A percentile compares a stretch with the other conserved stretches of the same genome.
These are phyloP conservation scores for Colletotrichum sp. DNA, from an alignment of 2,329 filamentous ascomycete genomes.

Conservation along the genomic window DNA sequence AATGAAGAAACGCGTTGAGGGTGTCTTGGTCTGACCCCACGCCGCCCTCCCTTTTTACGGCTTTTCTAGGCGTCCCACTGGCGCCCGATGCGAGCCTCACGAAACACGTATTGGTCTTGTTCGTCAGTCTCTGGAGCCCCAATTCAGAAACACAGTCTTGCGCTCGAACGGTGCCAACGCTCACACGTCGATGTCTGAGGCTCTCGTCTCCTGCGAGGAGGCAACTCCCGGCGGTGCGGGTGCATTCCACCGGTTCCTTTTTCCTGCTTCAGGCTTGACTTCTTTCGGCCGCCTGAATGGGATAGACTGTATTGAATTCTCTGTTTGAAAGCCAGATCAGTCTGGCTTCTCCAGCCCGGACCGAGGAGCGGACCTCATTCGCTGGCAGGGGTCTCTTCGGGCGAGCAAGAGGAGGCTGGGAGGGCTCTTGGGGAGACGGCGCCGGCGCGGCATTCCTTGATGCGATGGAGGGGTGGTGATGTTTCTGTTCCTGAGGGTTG, in stretches of 20 bases:
- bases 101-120: slow-evolving; percentile 2
- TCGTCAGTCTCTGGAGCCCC: neutral
- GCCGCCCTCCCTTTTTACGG: neutral
- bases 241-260: neutral
- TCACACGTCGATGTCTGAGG: slow-evolving; percentile 1
- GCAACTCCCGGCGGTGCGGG: neutral
- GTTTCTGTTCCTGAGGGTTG: neutral
- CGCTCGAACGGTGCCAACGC: neutral
- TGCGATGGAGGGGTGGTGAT: neutral
- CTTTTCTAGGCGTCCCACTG: neutral
- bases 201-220: neutral
- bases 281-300: neutral
- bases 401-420: neutral
- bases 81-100: neutral
- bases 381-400: neutral
- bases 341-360: neutral
- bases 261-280: neutral
- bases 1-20: neutral
- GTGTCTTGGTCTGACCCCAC: neutral
- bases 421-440: neutral
- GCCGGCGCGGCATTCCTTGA: neutral
- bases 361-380: neutral
- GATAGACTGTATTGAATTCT: slow-evolving; percentile 4
- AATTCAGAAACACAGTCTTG: neutral
- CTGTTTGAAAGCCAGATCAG: neutral